Percentiles rank a stretch among this genome's conserved stretches.
These are phyloP conservation scores for Mortierella sp. DNA, from an alignment of 371 early-diverging fungal genomes.

Conservation along the genomic window DNA sequence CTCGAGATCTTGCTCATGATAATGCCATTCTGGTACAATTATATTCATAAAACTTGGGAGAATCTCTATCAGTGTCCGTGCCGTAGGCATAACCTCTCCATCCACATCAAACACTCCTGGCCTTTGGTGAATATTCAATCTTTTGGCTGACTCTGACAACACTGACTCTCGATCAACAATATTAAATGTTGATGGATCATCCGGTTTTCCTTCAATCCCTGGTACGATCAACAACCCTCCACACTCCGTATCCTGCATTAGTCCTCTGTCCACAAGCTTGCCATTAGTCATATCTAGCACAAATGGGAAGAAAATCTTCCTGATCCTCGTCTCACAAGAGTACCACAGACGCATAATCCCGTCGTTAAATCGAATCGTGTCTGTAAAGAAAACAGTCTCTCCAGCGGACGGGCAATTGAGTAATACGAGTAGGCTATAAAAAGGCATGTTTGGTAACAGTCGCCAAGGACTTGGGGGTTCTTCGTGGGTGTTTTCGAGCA, in stretches of 20 bases:
- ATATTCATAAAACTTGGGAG: constrained; percentile 41
- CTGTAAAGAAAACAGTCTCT: constrained; percentile 27
- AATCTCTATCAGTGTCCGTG: constrained; percentile 44
- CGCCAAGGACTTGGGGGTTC: constrained; percentile 42
- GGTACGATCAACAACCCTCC: constrained; percentile 42
- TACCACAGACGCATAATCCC: constrained; percentile 46
- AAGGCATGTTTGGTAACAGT: constrained; percentile 38
- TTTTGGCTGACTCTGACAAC: constrained; percentile 13
- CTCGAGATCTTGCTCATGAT: constrained; percentile 19
- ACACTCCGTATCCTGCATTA: constrained; percentile 37
- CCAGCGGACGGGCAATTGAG: constrained; percentile 24
- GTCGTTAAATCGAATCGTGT: constrained; percentile 45
- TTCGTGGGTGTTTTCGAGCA: constrained; percentile 10
- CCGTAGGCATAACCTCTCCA: constrained; percentile 46
- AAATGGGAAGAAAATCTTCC: constrained; percentile 44
- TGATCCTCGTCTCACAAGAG: constrained; percentile 43
- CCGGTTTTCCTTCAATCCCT: constrained; percentile 33
- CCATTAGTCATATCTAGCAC: constrained; percentile 41
- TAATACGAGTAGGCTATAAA: constrained; percentile 29
- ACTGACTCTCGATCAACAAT: constrained; percentile 29
- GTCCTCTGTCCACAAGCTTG: constrained; percentile 32
- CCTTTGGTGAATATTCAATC: constrained; percentile 11
- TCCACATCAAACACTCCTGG: constrained; percentile 52
- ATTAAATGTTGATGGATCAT: constrained; percentile 24
- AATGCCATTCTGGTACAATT: constrained; percentile 45